A percentile compares a stretch with the other conserved stretches of the same genome.
phyloP scores from a whole-genome alignment of 768 basidiomycete species.

The Boletus barrowsii region DNA sequence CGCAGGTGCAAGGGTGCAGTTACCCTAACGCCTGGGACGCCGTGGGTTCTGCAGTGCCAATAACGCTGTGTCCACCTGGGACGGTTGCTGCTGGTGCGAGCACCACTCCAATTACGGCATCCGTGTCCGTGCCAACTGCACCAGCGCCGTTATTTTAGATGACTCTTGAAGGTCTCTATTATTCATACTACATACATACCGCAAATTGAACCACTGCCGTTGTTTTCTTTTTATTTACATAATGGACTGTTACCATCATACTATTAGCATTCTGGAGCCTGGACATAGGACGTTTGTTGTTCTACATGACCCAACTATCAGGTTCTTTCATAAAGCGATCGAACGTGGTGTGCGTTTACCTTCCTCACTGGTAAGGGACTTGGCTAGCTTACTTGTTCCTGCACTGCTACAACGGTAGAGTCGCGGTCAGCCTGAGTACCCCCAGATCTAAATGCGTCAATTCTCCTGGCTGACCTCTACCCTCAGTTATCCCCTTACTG shows the following conservation, averaged over 20 bases:
- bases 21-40: constrained; percentile 69
- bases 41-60: constrained; percentile 45
- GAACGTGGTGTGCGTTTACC: constrained; percentile 7
- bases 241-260: neutral
- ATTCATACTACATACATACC: too few species aligned
- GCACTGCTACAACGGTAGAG: too few species aligned
- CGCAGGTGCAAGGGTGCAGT: constrained; percentile 57
- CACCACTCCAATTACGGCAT: constrained; percentile 2
- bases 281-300: too few species aligned
- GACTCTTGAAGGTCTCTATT: neutral
- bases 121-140: neutral
- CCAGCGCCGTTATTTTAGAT: neutral
- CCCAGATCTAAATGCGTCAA: neutral
- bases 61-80: constrained; percentile 38
- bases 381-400: neutral
- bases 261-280: too few species aligned
- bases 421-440: too few species aligned
- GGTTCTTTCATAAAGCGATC: too few species aligned
- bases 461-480: neutral
- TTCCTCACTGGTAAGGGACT: neutral
- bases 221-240: neutral
- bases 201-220: too few species aligned
- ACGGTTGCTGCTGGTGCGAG: neutral
- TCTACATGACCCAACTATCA: too few species aligned
- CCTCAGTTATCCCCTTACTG: neutral